phyloP scores from a whole-genome alignment of 129 eudicot genomes.

The Chrysanthemum makinoi region DNA sequence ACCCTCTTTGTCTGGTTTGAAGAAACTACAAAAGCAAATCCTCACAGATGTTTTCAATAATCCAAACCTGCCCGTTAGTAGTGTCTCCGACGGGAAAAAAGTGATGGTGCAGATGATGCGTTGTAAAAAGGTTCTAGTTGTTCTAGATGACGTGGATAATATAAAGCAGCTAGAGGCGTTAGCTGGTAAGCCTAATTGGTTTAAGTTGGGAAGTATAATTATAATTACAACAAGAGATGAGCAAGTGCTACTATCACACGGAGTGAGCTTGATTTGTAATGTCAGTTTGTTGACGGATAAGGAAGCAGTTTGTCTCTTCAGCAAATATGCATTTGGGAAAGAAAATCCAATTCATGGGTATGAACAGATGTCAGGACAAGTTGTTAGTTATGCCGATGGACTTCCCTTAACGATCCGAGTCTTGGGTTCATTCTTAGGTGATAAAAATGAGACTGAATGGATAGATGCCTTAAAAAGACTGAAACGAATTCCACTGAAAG shows the following conservation, averaged over 20 bases:
- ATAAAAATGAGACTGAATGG: too few species aligned
- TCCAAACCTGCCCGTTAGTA: neutral
- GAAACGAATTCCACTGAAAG: neutral
- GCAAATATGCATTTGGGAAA: neutral
- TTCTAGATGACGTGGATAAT: neutral
- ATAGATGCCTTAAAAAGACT: too few species aligned
- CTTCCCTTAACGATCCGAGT: too few species aligned
- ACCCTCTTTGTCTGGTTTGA: neutral
- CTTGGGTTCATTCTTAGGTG: too few species aligned
- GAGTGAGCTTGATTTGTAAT: neutral
- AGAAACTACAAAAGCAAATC: neutral
- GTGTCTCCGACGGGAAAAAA: neutral
- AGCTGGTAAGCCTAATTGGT: neutral
- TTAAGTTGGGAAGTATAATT: neutral
- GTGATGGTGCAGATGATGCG: neutral
- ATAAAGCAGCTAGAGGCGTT: neutral
- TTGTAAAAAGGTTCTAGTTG: neutral
- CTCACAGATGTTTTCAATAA: neutral
- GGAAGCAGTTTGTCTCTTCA: neutral
- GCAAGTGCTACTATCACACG: neutral
- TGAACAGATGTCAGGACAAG: too few species aligned
- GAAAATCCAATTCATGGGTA: neutral
- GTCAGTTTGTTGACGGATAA: too few species aligned
- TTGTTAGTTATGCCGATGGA: too few species aligned
- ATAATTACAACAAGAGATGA: neutral